Conservation (phyloP, 345 rosid genomes). For the Dipteronia sinensis region DNA sequence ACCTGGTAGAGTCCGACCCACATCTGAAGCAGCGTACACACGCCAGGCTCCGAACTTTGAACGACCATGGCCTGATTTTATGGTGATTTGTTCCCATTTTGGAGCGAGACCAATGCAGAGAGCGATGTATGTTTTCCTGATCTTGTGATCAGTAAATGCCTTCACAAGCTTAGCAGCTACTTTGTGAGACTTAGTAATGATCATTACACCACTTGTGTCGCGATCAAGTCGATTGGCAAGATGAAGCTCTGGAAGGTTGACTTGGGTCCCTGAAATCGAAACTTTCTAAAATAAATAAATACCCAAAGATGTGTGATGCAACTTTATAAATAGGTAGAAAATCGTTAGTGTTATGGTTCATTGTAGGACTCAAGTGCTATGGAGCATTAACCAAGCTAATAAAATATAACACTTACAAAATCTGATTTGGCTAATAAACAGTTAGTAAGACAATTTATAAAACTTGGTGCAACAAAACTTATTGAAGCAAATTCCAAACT, state of each 20-base stretch:
- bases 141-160: constrained; percentile 76
- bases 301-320: background rate
- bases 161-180: constrained; percentile 84
- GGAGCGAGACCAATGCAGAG: constrained; percentile 65
- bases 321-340: background rate
- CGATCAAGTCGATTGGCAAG: constrained; percentile 92
- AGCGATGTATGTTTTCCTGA: constrained; percentile 78
- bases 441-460: too few relatives aligned
- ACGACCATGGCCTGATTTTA: constrained; percentile 90
- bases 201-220: constrained; percentile 86
- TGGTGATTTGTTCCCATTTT: constrained; percentile 61
- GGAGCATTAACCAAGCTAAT: background rate
- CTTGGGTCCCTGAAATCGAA: constrained; percentile 32
- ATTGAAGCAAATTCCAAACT: background rate
- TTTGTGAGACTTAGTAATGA: constrained; percentile 80
- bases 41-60: constrained; percentile 95
- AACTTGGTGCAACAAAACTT: background rate
- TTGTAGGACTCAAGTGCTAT: background rate
- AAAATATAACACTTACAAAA: background rate
- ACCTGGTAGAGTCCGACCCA: constrained; percentile 71
- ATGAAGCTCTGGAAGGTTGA: constrained; percentile 53
- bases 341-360: background rate
- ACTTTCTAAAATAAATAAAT: constrained; percentile 11
- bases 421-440: background rate
- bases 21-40: constrained; percentile 74